Base-by-base conservation (phyloP, 1,284 basidiomycete genomes). In the Puccinia novopanici region DNA sequence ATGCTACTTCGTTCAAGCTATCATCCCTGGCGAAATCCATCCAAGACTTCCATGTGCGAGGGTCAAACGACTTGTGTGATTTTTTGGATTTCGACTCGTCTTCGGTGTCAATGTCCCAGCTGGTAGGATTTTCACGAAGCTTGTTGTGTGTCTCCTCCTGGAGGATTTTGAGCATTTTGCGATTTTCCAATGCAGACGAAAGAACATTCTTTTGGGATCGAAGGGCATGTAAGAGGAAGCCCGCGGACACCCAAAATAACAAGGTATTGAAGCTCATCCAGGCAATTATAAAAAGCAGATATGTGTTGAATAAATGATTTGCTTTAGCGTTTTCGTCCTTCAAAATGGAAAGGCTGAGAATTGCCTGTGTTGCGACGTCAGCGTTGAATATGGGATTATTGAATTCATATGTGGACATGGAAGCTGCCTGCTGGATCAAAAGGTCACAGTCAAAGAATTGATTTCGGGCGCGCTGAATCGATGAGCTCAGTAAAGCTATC, bases 21-120 rank as follows among this genome's bases (percentile, higher is more conserved):
- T 70, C 67, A 34, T 70, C 67, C 22, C 54, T 73, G 22, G 52
- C 71, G 34, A 73, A 59, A 27, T 73, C 71, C 22, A 73, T 59
- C 71, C 71, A 73, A 19, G 71, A 73, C 45, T 55, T 73, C 71
- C 71, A 73, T 42, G 50, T 73, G 50, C 52, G 34, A 55, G 71
- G 71, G 34, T 55, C 40, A 52, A 73, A 70, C 22, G 4, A n/a
- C 24, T 48, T 27, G 27, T 34, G 45, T 15, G 0, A 3, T 73
- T 12, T 30, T 42, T 30, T 40, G 34, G 19, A 15, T 55, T 24
- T 61, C n/a, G 24, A 24, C 1, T 19, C 13, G 37, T 15, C 37
- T 10, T 42, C 61, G 8, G 40, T 37, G n/a, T 37, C 22, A 42
- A 63, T 40, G 61, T 37, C 37, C 61, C 61, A 63, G 37, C 61